Evolutionary conservation across 1,284 basidiomycete species (phyloP), one percentile per base, ranked within the genome.

Genomic region (Ustilago bromivora): DNA sequence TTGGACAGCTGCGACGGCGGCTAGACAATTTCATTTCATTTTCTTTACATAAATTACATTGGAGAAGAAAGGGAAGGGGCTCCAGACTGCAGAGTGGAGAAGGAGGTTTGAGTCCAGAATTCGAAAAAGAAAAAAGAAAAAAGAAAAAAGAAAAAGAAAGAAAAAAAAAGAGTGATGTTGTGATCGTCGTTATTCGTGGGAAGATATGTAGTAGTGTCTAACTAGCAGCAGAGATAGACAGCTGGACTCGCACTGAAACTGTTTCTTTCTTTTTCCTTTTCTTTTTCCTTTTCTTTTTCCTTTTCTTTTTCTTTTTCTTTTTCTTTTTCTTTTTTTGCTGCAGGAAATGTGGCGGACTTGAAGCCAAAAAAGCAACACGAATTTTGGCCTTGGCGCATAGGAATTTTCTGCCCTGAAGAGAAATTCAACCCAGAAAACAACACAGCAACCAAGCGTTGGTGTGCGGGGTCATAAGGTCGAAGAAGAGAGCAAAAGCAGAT

Each of bases 71-170:
- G 31, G n/a, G 2, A 40, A 36, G 56, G 62, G 56, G 62, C 62
- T 65, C 56, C 62, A 58, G 38, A 38, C 40, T 65, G 61, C 61
- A 63, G 2, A 19, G 28, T 62, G 61, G 53, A 62, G 61, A 49
- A 23, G 31, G 49, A 32, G 12, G 34, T 5, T 52, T 8, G 31
- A 17, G 51, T 46, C 43, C 43, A 46, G 43, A 46, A 46, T 46
- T 46, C 11, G 43, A 19, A 17, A 19, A 46, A 31, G 23, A 3
- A 28, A 28, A 28, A 28, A 3, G 0, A 28, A 3, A 28, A 28
- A 3, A 28, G 34, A n/a, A 59, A 32, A 28, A 19, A 11, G 0
- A 5, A 19, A 19, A 4, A 11, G n/a, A 35, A 19, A 11, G 0
- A 5, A 19, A 19, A 0, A 11, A 49, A 49, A 49, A 8, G 17